phyloP scores from a whole-genome alignment of 2,329 filamentous ascomycete genomes.

The Cladosporium cucumerinum region DNA sequence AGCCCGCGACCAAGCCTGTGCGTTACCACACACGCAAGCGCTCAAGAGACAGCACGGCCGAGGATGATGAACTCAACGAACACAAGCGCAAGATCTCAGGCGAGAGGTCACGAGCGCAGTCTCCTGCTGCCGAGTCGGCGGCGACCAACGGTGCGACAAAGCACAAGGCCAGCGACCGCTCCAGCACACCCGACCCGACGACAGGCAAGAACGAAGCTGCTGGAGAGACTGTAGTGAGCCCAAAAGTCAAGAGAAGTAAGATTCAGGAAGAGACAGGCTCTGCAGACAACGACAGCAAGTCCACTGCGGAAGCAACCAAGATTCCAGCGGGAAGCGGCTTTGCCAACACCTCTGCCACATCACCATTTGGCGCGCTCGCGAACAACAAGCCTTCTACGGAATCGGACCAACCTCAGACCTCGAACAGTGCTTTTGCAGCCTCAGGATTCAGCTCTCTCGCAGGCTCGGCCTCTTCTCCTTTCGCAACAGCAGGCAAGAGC shows the following conservation, averaged over 20 bases:
- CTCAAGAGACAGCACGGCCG: conserved; percentile 43
- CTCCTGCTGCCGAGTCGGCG: conserved; percentile 19
- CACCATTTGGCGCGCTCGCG: conserved; percentile 48
- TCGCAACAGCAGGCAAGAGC: conserved; percentile 34
- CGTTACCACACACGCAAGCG: conserved; percentile 43
- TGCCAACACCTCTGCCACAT: conserved; percentile 44
- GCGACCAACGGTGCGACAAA: neutral
- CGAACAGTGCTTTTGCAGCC: conserved; percentile 50
- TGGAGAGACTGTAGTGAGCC: conserved; percentile 32
- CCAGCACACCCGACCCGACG: neutral
- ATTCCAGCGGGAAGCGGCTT: conserved; percentile 42
- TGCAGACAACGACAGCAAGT: conserved; percentile 28
- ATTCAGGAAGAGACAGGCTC: conserved; percentile 24
- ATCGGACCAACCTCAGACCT: conserved; percentile 35
- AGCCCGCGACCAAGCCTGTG: conserved; percentile 26
- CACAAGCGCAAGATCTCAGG: conserved; percentile 34
- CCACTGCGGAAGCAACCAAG: conserved; percentile 20
- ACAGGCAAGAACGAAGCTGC: conserved; percentile 23
- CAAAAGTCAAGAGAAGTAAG: conserved; percentile 49
- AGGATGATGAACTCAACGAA: conserved; percentile 33
- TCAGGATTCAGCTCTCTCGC: conserved; percentile 47
- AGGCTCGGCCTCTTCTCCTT: conserved; percentile 36
- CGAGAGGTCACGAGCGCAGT: conserved; percentile 28
- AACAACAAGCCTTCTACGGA: conserved; percentile 32
- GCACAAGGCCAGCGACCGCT: conserved; percentile 2